phyloP scores from a whole-genome alignment of 2,329 filamentous ascomycete species.

The Alternaria ventricosa region DNA sequence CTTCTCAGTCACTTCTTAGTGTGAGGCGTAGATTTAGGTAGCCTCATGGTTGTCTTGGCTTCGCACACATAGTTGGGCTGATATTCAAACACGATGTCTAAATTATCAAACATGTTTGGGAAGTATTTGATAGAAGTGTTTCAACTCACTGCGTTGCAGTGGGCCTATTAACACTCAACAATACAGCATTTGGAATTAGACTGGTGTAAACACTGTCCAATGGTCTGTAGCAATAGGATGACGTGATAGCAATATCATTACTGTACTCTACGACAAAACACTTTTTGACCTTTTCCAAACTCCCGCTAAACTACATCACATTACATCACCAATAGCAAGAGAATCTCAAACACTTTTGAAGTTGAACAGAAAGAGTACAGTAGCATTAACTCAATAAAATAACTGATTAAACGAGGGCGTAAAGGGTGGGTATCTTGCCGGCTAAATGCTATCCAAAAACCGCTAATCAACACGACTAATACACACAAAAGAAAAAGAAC shows the following conservation, averaged over 20 bases:
- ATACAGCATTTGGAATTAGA: not conserved
- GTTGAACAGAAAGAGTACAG: not conserved
- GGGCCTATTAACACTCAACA: not conserved
- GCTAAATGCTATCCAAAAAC: constrained; percentile 20
- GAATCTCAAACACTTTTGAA: not conserved
- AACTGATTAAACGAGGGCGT: constrained; percentile 9
- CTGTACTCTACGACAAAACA: not conserved
- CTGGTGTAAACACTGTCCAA: not conserved
- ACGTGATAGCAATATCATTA: not conserved
- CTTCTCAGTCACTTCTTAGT: not conserved
- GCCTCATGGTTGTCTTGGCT: not conserved
- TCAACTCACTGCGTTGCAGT: not conserved
- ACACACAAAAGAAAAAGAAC: constrained; percentile 6
- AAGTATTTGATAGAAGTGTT: not conserved
- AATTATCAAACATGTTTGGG: not conserved
- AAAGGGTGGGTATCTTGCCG: constrained; percentile 18
- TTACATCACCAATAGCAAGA: not conserved
- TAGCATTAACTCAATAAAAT: not conserved
- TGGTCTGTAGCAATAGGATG: not conserved
- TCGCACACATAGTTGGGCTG: not conserved
- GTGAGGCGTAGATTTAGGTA: not conserved
- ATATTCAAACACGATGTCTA: not conserved
- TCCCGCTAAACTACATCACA: not conserved
- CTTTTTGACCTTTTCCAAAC: not conserved
- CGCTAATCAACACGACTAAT: constrained; percentile 11